These are phyloP conservation scores for Cordyceps cicadae DNA, from an alignment of 2,329 filamentous ascomycete species.

Conservation along the genomic window DNA sequence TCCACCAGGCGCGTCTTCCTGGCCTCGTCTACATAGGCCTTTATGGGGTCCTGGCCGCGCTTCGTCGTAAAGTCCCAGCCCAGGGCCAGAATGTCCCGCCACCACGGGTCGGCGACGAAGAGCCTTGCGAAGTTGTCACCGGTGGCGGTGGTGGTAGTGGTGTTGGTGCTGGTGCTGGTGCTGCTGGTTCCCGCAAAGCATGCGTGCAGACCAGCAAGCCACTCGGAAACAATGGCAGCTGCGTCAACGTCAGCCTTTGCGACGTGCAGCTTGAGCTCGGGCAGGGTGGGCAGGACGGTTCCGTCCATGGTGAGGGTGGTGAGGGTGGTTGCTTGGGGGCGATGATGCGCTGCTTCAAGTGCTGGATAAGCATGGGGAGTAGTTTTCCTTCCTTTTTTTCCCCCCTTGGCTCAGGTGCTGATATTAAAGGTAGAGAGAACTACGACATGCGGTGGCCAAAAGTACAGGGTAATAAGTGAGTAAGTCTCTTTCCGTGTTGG, in stretches of 20 bases:
- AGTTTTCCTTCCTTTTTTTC: no score
- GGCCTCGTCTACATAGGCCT: slow-evolving; percentile 7
- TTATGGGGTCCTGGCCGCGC: slow-evolving; percentile 15
- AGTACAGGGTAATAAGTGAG: background rate
- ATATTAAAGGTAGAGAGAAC: background rate
- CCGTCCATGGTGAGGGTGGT: slow-evolving; percentile 4
- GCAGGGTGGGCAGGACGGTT: slow-evolving; percentile 3
- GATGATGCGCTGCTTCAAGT: background rate
- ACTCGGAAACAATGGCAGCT: background rate
- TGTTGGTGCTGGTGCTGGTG: no score
- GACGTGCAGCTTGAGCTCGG: background rate
- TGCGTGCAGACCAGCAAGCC: background rate
- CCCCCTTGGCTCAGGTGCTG: no score
- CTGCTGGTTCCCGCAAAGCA: slow-evolving; percentile 1
- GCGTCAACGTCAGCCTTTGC: background rate
- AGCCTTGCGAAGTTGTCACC: slow-evolving; percentile 12
- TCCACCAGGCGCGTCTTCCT: background rate
- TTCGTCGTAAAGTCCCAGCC: slow-evolving; percentile 23
- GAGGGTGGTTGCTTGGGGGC: background rate
- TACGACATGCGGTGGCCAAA: background rate
- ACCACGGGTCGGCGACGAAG: slow-evolving; percentile 21
- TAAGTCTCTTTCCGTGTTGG: background rate
- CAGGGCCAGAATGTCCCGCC: slow-evolving; percentile 21
- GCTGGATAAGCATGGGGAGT: background rate
- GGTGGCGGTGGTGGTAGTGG: background rate